A percentile compares a stretch with the other conserved stretches of the same genome.
These are phyloP conservation scores for Debaryomycetaceae sp. DNA, from an alignment of 1,139 yeast species.

Conservation along the genomic window DNA sequence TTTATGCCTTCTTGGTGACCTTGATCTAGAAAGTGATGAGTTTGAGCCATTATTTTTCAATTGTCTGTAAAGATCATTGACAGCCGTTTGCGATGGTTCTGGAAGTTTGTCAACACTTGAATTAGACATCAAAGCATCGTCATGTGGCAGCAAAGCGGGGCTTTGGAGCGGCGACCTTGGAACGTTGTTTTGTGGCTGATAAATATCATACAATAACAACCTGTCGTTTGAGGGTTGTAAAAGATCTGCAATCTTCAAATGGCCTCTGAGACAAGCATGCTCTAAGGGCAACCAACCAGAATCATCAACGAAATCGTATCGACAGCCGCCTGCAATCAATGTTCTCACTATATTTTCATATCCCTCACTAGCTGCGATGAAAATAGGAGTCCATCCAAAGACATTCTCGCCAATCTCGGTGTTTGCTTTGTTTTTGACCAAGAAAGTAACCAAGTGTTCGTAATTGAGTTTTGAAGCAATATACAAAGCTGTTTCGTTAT, in stretches of 20 bases:
- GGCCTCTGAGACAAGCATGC: conserved; percentile 91
- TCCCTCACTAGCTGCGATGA: conserved; percentile 90
- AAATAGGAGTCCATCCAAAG: conserved; percentile 95
- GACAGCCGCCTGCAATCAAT: conserved; percentile 53
- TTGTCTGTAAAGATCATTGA: conserved; percentile 40
- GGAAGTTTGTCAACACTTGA: conserved; percentile 42
- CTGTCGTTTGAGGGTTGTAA: conserved; percentile 45
- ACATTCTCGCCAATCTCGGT: conserved; percentile 73
- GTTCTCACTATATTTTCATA: conserved; percentile 52
- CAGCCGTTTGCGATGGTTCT: conserved; percentile 31
- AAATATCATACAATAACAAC: conserved; percentile 37
- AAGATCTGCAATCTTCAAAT: conserved; percentile 63
- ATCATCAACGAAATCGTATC: conserved; percentile 60
- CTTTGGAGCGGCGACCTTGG: conserved; percentile 23
- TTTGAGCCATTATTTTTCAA: conserved; percentile 21
- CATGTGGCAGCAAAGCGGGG: conserved; percentile 11
- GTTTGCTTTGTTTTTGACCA: conserved; percentile 57
- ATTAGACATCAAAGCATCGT: conserved; percentile 15
- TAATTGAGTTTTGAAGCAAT: conserved; percentile 70
- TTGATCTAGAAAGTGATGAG: conserved; percentile 19
- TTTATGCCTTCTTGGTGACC: conserved; percentile 27
- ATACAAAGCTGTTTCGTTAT: conserved; percentile 78
- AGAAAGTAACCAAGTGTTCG: conserved; percentile 50
- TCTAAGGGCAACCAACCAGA: conserved; percentile 98
- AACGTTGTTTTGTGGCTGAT: conserved; percentile 36